These are phyloP conservation scores for Epichloe gansuensis DNA, from an alignment of 2,329 filamentous ascomycete genomes.

Conservation along the genomic window DNA sequence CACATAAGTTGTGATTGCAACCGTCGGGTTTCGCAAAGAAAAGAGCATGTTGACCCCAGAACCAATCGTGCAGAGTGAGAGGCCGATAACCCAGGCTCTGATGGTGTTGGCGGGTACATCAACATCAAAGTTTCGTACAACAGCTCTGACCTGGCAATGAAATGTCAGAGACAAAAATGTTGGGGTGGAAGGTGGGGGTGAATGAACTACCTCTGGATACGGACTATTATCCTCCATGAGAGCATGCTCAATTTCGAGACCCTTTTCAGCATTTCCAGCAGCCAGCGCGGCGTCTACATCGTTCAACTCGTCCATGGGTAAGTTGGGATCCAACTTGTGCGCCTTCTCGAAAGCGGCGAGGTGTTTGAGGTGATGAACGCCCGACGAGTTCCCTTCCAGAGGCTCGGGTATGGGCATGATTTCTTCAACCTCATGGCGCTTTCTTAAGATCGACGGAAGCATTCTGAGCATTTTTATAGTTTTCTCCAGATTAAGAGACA, in stretches of 20 bases:
- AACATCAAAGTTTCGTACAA: constrained; percentile 51
- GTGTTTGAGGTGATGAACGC: constrained; percentile 29
- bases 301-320: constrained; percentile 48
- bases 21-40: constrained; percentile 44
- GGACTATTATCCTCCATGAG: constrained; percentile 52
- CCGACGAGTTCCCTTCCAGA: constrained; percentile 26
- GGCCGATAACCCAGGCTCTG: constrained; percentile 49
- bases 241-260: constrained; percentile 43
- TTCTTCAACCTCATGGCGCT: constrained; percentile 32
- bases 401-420: constrained; percentile 29
- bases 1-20: constrained; percentile 47
- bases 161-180: neutral
- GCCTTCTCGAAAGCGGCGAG: constrained; percentile 45
- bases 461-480: constrained; percentile 10
- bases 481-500: neutral
- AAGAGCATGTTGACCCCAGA: constrained; percentile 50
- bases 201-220: constrained; percentile 44
- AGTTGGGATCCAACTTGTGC: constrained; percentile 51
- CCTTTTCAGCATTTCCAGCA: constrained; percentile 41
- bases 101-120: constrained; percentile 52
- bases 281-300: constrained; percentile 46
- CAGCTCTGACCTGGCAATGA: constrained; percentile 41
- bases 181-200: too few species aligned
- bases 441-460: constrained; percentile 28
- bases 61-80: constrained; percentile 48